Percentiles rank a stretch among this genome's conserved stretches.
These are phyloP conservation scores for Corchorus capsularis DNA, from an alignment of 345 rosid species.

Conservation along the genomic window DNA sequence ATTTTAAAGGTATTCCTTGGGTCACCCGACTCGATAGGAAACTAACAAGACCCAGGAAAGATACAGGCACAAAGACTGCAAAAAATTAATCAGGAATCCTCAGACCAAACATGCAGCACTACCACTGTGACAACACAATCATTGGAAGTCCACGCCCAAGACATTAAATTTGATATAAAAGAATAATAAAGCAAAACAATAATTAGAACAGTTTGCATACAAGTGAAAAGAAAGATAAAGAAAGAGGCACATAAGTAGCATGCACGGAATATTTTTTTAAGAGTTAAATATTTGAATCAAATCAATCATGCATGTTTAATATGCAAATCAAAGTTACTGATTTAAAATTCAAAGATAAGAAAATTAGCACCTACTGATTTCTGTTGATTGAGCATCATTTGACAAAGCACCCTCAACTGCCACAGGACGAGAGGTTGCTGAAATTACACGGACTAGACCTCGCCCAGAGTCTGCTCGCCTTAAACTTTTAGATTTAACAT, in stretches of 20 bases:
- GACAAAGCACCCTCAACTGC: constrained; percentile 23
- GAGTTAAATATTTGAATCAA: neutral
- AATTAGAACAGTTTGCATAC: neutral
- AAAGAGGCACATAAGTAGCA: neutral
- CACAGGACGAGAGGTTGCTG: constrained; percentile 37
- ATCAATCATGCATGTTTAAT: neutral
- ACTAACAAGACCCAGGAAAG: constrained; percentile 1
- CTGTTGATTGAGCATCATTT: constrained; percentile 31
- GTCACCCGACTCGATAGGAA: neutral
- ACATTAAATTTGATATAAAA: constrained; percentile 8
- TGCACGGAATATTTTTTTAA: neutral
- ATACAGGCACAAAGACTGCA: neutral
- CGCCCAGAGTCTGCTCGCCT: constrained; percentile 46
- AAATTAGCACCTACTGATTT: constrained; percentile 34
- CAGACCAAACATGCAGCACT: neutral
- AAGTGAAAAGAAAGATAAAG: neutral
- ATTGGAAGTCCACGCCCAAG: neutral
- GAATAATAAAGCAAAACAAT: neutral
- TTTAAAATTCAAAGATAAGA: neutral
- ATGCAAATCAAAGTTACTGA: neutral
- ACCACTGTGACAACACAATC: neutral
- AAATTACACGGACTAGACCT: constrained; percentile 51
- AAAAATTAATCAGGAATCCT: neutral
- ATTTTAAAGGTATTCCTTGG: neutral
- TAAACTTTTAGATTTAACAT: constrained; percentile 44